Base-by-base conservation (phyloP, 176 grass and related monocot species). In the Oropetium thomaeum region DNA sequence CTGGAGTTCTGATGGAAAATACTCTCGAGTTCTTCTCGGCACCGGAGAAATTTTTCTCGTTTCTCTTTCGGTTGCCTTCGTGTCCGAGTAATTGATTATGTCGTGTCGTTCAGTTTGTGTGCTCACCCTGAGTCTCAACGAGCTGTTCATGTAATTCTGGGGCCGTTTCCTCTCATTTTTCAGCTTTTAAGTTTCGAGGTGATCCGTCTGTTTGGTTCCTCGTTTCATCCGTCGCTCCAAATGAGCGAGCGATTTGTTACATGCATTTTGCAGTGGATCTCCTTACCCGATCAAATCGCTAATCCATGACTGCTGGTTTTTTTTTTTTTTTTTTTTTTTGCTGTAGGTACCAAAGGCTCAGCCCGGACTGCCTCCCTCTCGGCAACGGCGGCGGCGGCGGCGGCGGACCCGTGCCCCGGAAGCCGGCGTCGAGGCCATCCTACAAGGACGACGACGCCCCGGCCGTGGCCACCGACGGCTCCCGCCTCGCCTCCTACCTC, bases 261-360 rank as follows among this genome's bases (percentile, higher is more conserved):
- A 69, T 60, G 62, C 85, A 89, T 89, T 92, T 33, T 44, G 69
- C 49, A 70, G 37, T 15, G 77, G 76, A 85, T 92, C 78, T 67
- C 44, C 29, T 62, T 8, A 62, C 45, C 15, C 7, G 53, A 45
- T 27, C 70, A 74, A 55, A 75, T 79, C 43, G 19, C 57, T 88
- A 68, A 88, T 38, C 17, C 8, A 17, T 4, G 17, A 9, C 43
- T 34, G n/a, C 38, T 16, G 45, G n/a, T n/a, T n/a, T n/a, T n/a
- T n/a, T n/a, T n/a, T n/a, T n/a, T n/a, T n/a, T n/a, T n/a, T n/a
- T n/a, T n/a, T n/a, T n/a, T n/a, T 26, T 77, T 69, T 33, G 34
- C 23, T 32, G 48, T 87, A 96, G 89, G 88, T 96, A 90, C 89
- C 92, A 89, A 67, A 83, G 84, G 83, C 80, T 92, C 3, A 96